phyloP scores from a whole-genome alignment of 2,329 filamentous ascomycete genomes.

The Xylariomycetidae sp. region DNA sequence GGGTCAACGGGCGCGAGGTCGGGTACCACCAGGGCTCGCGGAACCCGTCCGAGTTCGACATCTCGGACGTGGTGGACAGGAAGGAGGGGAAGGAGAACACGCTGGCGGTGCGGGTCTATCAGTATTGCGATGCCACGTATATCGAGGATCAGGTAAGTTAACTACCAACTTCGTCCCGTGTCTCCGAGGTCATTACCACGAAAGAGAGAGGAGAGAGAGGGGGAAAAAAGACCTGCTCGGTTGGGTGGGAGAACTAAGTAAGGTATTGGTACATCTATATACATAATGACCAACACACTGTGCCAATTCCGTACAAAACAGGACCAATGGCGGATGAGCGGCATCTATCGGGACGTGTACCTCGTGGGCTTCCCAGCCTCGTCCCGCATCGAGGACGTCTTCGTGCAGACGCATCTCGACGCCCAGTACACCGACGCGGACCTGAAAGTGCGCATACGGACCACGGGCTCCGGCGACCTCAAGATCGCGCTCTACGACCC shows the following conservation, averaged over 20 bases:
- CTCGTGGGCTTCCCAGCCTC: constrained; percentile 50
- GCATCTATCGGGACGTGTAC: constrained; percentile 50
- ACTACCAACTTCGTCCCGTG: too few relatives aligned
- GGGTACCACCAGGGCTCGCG: constrained; percentile 60
- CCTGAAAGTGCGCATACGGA: constrained; percentile 35
- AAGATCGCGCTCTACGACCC: constrained; percentile 50
- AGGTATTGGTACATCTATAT: too few relatives aligned
- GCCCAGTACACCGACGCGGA: constrained; percentile 48
- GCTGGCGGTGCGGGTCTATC: constrained; percentile 54
- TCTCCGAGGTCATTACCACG: too few relatives aligned
- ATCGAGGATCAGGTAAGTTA: constrained; percentile 53
- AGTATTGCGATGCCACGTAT: constrained; percentile 57
- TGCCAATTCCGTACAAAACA: too few relatives aligned
- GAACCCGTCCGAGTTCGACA: constrained; percentile 59
- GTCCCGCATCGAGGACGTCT: constrained; percentile 52
- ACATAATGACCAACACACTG: too few relatives aligned
- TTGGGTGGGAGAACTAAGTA: too few relatives aligned
- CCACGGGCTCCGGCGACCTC: constrained; percentile 55
- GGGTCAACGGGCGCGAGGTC: constrained; percentile 53
- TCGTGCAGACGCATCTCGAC: constrained; percentile 49
- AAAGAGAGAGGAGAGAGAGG: too few relatives aligned
- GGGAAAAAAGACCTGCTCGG: too few relatives aligned
- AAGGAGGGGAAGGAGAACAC: constrained; percentile 41
- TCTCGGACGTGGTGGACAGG: constrained; percentile 40
- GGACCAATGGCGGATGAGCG: constrained; percentile 58